A percentile compares a stretch with the other conserved stretches of the same genome.
phyloP scores from a whole-genome alignment of 2,329 filamentous ascomycete genomes.

The Trichocomaceae sp. region DNA sequence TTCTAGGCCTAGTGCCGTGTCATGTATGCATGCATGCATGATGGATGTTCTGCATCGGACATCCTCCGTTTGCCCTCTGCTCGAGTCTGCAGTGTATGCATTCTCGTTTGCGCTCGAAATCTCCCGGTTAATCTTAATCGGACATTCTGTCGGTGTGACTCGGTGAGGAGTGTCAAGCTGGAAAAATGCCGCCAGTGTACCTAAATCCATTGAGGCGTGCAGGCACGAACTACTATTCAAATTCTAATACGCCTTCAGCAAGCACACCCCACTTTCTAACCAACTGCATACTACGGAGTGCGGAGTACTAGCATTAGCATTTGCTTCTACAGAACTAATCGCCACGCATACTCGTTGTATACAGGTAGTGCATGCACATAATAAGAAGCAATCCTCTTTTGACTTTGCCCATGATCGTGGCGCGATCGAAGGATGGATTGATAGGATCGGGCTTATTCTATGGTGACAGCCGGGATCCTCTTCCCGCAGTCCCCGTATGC shows the following conservation, averaged over 20 bases:
- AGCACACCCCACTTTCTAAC: too few species aligned
- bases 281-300: too few species aligned
- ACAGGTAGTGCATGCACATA: not conserved
- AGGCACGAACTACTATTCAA: too few species aligned
- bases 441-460: slow-evolving; percentile 2
- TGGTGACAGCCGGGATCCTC: slow-evolving; percentile 5
- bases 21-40: not conserved
- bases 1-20: not conserved
- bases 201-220: too few species aligned
- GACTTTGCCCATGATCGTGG: not conserved
- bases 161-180: not conserved
- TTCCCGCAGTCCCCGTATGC: slow-evolving; percentile 4
- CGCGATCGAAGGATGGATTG: slow-evolving; percentile 3
- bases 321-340: not conserved
- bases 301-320: too few species aligned
- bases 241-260: not conserved
- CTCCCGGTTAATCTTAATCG: too few species aligned
- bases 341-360: not conserved
- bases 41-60: not conserved
- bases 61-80: not conserved
- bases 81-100: too few species aligned
- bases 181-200: too few species aligned
- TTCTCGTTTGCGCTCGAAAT: not conserved
- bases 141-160: too few species aligned
- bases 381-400: not conserved